Evolutionary conservation across 2,329 filamentous ascomycete species (phyloP), one percentile per base, ranked within the genome.

Genomic region (Diplodia seriata): DNA sequence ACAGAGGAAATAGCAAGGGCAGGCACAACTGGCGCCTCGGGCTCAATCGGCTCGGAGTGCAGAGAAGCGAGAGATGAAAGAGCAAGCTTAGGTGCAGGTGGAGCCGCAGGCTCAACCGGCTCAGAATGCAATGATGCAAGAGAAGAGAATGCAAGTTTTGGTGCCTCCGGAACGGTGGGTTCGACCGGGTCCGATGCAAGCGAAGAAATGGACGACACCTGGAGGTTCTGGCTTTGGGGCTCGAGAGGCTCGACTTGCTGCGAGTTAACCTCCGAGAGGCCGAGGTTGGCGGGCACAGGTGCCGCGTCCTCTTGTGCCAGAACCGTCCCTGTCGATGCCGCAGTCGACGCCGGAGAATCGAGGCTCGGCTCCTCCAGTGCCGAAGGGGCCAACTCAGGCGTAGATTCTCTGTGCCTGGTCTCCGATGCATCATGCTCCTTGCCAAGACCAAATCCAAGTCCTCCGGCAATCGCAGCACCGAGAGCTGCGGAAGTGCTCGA

Each of bases 51-150:
- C 57, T 81, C 79, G 3, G 81, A 85, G 65, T 84, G 81, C 8
- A 85, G 74, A 4, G 82, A 81, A 68, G 80, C 78, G 51, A 86
- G 79, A 1, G 78, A 70, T 3, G 84, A 84, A 71, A 85, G 82
- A 18, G 75, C 81, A 62, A 81, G 70, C 67, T 68, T 66, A 26
- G 67, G 67, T 12, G 61, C 53, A 53, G 18, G 9, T 15, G 61
- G 43, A 47, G 43, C 54, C 43, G 47, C 61, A 51, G 61, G 61
- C 31, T 66, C 61, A 15, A 68, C 33, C 7, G 67, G 67, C 38
- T 68, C 67, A n/a, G 67, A 56, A 20, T 68, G 51, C 15, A 68
- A 43, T 18, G 67, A 56, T n/a, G 47, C 50, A 29, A 68, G 40
- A 20, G 67, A 57, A 54, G 67, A 68, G 38, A 68, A 43, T 23